Evolutionary conservation across 306 rosid genomes (phyloP), one percentile per base, ranked within the genome.

Genomic region (Rosa chinensis): DNA sequence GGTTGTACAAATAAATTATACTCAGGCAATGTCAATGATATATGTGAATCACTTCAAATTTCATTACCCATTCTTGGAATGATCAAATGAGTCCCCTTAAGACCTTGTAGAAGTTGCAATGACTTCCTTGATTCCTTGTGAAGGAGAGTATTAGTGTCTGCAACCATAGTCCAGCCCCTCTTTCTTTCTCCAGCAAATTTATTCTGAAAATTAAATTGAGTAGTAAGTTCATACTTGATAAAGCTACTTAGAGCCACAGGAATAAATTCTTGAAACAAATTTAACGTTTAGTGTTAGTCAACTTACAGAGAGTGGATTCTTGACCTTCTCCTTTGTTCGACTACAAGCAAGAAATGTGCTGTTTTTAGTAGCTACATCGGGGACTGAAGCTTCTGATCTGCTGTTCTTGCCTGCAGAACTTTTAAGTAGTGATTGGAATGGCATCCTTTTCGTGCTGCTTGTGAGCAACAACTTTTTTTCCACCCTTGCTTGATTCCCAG

Each of bases 91-190:
- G 94, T 91, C 52, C 94, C 88, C 75, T 81, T 89, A 70, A 95
- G 92, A 79, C 98, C 99, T 84, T 87, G 93, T 69, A 93, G 85
- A 83, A 90, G 91, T 79, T 90, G 92, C 79, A 95, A 71, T 80
- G 89, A 86, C 78, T 93, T 93, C 89, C 96, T 90, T 28, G 98
- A 90, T 42, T 90, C 93, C 82, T 89, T 93, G 90, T 88, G 83
- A 82, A 95, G 85, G 83, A 95, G 97, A 75, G 94, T 83, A 45
- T 88, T 50, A 66, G 88, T 39, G 83, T 93, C 98, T 78, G 82
- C 96, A 69, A 93, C 90, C 92, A 95, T 84, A 59, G 73, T 86
- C 99, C 97, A 93, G 70, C 78, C 80, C 82, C 82, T 85, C 68
- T 40, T 59, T 72, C 44, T 79, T 52, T 82, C 86, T 76, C 79